phyloP scores from a whole-genome alignment of 768 basidiomycete genomes.

The Pluteus cervinus region DNA sequence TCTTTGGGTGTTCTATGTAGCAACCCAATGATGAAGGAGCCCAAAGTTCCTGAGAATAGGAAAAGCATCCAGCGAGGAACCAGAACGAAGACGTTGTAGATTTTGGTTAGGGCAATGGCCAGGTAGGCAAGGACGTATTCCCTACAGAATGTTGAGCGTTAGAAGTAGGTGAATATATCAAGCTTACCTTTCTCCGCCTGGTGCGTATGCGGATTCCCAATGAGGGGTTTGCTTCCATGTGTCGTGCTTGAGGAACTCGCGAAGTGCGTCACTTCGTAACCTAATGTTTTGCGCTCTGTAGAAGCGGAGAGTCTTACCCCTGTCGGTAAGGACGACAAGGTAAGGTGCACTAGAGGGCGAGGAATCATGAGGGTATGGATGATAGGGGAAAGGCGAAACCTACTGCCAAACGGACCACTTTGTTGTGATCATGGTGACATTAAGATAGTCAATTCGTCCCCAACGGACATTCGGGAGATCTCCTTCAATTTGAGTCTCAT shows the following conservation, averaged over 20 bases:
- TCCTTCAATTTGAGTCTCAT: constrained; percentile 48
- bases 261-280: constrained; percentile 52
- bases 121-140: constrained; percentile 63
- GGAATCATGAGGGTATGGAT: too few species aligned
- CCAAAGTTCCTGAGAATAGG: constrained; percentile 57
- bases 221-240: constrained; percentile 56
- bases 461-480: constrained; percentile 72
- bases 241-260: constrained; percentile 60
- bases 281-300: constrained; percentile 60
- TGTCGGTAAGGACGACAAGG: constrained; percentile 62
- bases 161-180: neutral
- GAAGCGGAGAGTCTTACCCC: constrained; percentile 79
- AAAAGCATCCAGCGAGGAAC: constrained; percentile 74
- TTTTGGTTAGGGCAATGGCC: constrained; percentile 39
- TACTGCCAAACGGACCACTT: constrained; percentile 86
- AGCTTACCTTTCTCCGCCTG: constrained; percentile 67
- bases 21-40: constrained; percentile 59
- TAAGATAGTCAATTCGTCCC: constrained; percentile 84
- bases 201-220: constrained; percentile 66
- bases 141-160: constrained; percentile 26
- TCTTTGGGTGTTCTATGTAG: constrained; percentile 50
- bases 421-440: constrained; percentile 77
- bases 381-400: constrained; percentile 19
- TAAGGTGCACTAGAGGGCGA: constrained; percentile 62
- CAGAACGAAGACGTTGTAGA: constrained; percentile 45